Evolutionary conservation across 805 yeast species (phyloP).

Genomic region (Hanseniaspora nectarophila): DNA sequence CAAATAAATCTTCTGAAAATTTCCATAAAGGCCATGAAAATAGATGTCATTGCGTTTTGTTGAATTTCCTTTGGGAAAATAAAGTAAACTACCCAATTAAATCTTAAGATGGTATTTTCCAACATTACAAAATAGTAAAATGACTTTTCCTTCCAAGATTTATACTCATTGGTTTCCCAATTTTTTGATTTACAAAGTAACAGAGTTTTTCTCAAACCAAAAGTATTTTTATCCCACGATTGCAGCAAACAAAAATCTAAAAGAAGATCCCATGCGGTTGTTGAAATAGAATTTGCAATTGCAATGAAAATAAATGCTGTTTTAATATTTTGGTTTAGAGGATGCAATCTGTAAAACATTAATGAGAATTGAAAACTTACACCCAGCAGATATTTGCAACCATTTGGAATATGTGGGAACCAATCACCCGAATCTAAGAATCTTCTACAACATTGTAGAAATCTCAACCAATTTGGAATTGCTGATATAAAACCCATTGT

Average conservation of each 20-base stretch:
- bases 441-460: slow-evolving; percentile 82
- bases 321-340: slow-evolving; percentile 22
- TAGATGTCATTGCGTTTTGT: slow-evolving; percentile 80
- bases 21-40: slow-evolving; percentile 73
- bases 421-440: slow-evolving; percentile 85
- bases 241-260: slow-evolving; percentile 95
- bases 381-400: slow-evolving; percentile 59
- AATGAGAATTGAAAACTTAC: slow-evolving; percentile 58
- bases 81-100: slow-evolving; percentile 87
- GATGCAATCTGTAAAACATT: slow-evolving; percentile 63
- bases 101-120: slow-evolving; percentile 60
- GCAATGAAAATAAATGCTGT: slow-evolving; percentile 61
- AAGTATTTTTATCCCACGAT: slow-evolving; percentile 39
- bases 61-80: slow-evolving; percentile 63
- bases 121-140: slow-evolving; percentile 67
- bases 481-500: slow-evolving; percentile 73
- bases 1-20: slow-evolving; percentile 72
- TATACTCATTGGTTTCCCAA: slow-evolving; percentile 28
- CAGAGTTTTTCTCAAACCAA: slow-evolving; percentile 57
- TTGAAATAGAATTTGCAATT: slow-evolving; percentile 52
- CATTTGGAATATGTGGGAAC: slow-evolving; percentile 92
- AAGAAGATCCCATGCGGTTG: slow-evolving; percentile 75
- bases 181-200: slow-evolving; percentile 40
- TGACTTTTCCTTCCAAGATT: slow-evolving; percentile 25
- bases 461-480: slow-evolving; percentile 82